Evolutionary conservation across 2,329 filamentous ascomycete genomes (phyloP).

Genomic region (Colletotrichum truncatum): DNA sequence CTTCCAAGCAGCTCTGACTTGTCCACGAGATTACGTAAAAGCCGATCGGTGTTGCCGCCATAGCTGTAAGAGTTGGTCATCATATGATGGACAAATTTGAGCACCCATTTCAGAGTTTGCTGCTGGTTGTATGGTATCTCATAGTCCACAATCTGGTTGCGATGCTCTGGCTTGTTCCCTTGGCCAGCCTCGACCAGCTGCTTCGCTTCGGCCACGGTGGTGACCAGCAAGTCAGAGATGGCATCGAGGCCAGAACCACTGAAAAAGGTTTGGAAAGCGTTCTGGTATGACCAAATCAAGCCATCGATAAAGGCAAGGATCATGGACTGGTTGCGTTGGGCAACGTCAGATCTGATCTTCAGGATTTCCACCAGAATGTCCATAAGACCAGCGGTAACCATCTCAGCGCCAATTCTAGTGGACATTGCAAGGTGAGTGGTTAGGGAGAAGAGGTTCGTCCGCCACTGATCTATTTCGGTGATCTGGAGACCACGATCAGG

Average conservation of each 20-base stretch:
- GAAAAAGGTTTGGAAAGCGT: constrained; percentile 85
- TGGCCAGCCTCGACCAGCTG: constrained; percentile 72
- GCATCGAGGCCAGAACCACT: constrained; percentile 85
- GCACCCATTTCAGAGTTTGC: constrained; percentile 89
- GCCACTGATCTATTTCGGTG: constrained; percentile 85
- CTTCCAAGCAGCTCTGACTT: constrained; percentile 85
- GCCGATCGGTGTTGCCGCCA: constrained; percentile 85
- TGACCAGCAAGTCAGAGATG: constrained; percentile 87
- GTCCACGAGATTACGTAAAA: constrained; percentile 93
- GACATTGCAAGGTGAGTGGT: constrained; percentile 82
- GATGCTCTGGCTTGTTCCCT: constrained; percentile 74
- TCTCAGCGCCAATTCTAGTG: constrained; percentile 79
- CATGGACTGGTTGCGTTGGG: constrained; percentile 84
- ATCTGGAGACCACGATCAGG: constrained; percentile 66
- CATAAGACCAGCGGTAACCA: constrained; percentile 89
- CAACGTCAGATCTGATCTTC: constrained; percentile 81
- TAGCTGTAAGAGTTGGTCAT: constrained; percentile 79
- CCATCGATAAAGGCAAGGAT: constrained; percentile 89
- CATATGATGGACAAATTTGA: constrained; percentile 96
- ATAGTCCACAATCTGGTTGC: constrained; percentile 90
- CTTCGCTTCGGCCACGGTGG: constrained; percentile 78
- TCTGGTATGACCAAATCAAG: constrained; percentile 85
- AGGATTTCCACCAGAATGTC: constrained; percentile 91
- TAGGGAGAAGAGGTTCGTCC: constrained; percentile 88
- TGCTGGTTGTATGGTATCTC: constrained; percentile 93